Evolutionary conservation across 768 basidiomycete species (phyloP).

Genomic region (Suillus lakei): DNA sequence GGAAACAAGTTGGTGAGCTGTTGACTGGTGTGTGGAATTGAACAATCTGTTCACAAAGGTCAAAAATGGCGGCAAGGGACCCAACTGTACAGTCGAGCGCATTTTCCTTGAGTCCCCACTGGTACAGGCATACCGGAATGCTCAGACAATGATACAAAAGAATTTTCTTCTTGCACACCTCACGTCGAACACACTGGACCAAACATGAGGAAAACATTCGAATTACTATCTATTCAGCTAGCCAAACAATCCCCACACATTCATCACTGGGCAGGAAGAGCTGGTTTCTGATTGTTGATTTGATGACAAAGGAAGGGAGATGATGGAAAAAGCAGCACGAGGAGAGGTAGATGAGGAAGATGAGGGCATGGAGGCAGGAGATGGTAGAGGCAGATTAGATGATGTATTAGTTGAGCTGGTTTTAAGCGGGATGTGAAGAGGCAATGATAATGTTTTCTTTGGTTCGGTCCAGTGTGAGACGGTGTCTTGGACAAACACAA

Average conservation of each 20-base stretch:
- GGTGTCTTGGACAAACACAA: no score
- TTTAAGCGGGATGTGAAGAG: no score
- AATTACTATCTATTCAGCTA: constrained; percentile 10
- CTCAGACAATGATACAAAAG: constrained; percentile 12
- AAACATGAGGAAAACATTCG: constrained; percentile 33
- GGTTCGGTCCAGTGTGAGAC: no score
- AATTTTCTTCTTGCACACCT: constrained; percentile 26
- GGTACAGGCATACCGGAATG: constrained; percentile 36
- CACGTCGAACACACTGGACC: constrained; percentile 32
- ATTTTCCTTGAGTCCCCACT: constrained; percentile 41
- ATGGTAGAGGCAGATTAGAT: no score
- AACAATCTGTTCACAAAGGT: constrained; percentile 47
- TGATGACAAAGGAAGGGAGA: constrained; percentile 6
- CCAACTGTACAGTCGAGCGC: constrained; percentile 36
- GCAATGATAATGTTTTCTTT: no score
- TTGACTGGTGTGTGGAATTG: constrained; percentile 47
- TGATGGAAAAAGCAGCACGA: constrained; percentile 1
- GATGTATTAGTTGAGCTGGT: no score
- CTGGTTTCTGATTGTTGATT: neutral
- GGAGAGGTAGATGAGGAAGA: neutral
- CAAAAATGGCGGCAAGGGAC: constrained; percentile 39
- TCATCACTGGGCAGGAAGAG: neutral
- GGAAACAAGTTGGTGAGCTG: constrained; percentile 30
- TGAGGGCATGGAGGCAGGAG: no score
- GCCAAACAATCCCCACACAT: constrained; percentile 1